Conservation (phyloP, 495 filamentous ascomycete genomes). For the Hypoxylon perforatum region DNA sequence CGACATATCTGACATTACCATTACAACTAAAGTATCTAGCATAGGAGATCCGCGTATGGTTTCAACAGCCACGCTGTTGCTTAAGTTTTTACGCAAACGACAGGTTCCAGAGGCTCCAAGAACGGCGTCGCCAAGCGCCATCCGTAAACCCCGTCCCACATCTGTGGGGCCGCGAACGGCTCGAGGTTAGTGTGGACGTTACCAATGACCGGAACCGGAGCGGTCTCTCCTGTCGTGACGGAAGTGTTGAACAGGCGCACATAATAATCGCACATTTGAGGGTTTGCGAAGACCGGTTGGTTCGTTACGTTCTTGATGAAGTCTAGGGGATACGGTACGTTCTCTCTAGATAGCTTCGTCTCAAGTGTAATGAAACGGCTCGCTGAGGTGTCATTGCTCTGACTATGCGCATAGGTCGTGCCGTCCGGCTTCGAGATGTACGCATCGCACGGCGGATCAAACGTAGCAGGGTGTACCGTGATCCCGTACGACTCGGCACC, state of each 20-base stretch:
- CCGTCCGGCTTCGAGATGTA: conserved; percentile 45
- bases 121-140: conserved; percentile 56
- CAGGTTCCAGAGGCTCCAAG: conserved; percentile 41
- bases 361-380: conserved; percentile 42
- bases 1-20: too few species aligned
- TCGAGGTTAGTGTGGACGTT: conserved; percentile 42
- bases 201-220: conserved; percentile 46
- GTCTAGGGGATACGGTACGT: conserved; percentile 48
- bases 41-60: too few species aligned
- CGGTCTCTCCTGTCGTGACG: conserved; percentile 45
- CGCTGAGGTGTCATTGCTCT: conserved; percentile 29
- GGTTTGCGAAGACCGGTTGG: conserved; percentile 55
- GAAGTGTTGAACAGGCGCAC: conserved; percentile 53
- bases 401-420: conserved; percentile 42
- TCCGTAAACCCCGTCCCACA: conserved; percentile 46
- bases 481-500: conserved; percentile 54
- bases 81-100: conserved; percentile 8
- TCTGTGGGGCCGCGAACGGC: conserved; percentile 38
- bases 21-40: too few species aligned
- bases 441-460: conserved; percentile 53
- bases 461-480: conserved; percentile 47
- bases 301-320: conserved; percentile 56
- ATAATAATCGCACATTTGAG: conserved; percentile 52
- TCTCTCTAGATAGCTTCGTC: neutral
- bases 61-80: neutral